Conservation (phyloP, 163 green algal species). For the Scenedesmus sp. region DNA sequence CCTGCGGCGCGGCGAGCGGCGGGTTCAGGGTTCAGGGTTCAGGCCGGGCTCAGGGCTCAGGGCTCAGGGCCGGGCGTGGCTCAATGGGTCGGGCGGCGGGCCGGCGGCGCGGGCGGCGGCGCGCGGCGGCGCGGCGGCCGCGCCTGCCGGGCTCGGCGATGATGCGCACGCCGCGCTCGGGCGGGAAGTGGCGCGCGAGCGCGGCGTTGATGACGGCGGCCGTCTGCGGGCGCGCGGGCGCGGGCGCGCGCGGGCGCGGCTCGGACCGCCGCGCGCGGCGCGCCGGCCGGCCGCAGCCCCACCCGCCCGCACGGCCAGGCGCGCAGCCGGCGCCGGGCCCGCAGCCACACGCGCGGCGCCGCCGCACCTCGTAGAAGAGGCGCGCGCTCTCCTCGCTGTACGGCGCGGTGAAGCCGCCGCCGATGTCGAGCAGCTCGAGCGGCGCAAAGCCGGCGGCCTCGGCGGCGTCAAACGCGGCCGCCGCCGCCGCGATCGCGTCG, state of each 20-base stretch:
- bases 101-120: too few relatives aligned
- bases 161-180: slow-evolving; percentile 65
- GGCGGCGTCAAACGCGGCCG: not conserved
- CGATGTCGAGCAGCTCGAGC: slow-evolving; percentile 39
- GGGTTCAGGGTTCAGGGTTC: too few relatives aligned
- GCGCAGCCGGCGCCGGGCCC: slow-evolving; percentile 1
- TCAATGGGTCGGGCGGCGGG: too few relatives aligned
- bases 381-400: slow-evolving; percentile 53
- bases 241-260: too few relatives aligned
- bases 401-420: slow-evolving; percentile 77
- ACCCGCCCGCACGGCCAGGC: not conserved
- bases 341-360: too few relatives aligned
- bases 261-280: not conserved
- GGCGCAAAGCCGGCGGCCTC: too few relatives aligned
- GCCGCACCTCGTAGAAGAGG: slow-evolving; percentile 60
- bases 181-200: slow-evolving; percentile 81
- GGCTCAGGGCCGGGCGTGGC: too few relatives aligned
- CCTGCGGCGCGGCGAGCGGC: too few relatives aligned
- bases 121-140: not conserved
- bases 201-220: slow-evolving; percentile 63
- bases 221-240: too few relatives aligned
- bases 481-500: not conserved
- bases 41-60: too few relatives aligned
- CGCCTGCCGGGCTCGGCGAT: slow-evolving; percentile 93
- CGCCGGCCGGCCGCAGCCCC: not conserved